Evolutionary conservation across 2,329 filamentous ascomycete species (phyloP), one percentile per base, ranked within the genome.

Genomic region (Calonectria hawksworthii): DNA sequence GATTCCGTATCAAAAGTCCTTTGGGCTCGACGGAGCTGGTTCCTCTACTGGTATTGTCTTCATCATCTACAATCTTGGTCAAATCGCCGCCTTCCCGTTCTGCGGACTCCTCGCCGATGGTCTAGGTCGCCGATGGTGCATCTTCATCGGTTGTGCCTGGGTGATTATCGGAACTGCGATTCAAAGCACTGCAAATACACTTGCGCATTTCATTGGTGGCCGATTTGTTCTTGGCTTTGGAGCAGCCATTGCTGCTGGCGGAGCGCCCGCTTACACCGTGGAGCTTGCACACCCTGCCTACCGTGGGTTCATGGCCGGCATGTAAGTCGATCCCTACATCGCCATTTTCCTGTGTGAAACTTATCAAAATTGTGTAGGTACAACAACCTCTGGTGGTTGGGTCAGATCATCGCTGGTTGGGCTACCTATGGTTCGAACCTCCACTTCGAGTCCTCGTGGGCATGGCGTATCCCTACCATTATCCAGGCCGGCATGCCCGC

Each of bases 181-280:
- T 66, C 88, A 89, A 73, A 86, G 83, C 23, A 84, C 86, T 1
- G 83, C 85, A 69, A 79, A 80, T 68, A 79, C 61, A 67, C 81
- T 79, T 73, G 83, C 81, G 18, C 86, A 88, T 70, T 89, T 89
- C 78, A 87, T 89, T 81, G 88, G 87, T 56, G 91, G 90, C 26
- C 87, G 91, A 28, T 92, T 93, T 83, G 82, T 93, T 26, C 87
- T 93, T 2, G 91, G 92, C 68, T 92, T 81, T 61, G 80, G 80
- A 59, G 87, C 88, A 34, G 85, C 86, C 51, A 85, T 89, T 74
- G 85, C 86, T 23, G 84, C 84, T 3, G 83, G 85, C 14, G 86
- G 86, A 26, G 86, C 85, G 13, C 86, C 86, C 28, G 86, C 85
- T 77, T 88, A 88, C 77, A 86, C 87, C n/a, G 84, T 87, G 34